Percentiles rank a stretch among this genome's conserved stretches.
Conservation (phyloP, 306 rosid genomes). For the Cicer chorassanicum region DNA sequence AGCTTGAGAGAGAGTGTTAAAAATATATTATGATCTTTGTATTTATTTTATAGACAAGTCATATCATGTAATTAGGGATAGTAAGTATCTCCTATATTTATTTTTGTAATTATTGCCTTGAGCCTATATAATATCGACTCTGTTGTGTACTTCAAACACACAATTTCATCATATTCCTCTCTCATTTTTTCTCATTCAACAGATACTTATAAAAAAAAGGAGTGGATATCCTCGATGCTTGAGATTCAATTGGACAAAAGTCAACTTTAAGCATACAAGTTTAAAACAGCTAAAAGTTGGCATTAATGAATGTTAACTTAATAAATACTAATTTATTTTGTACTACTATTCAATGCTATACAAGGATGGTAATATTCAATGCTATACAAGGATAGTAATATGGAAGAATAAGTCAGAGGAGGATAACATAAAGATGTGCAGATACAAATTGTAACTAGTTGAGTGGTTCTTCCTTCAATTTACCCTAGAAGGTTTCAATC, state of each 20-base stretch:
- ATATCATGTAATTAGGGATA: too few relatives aligned
- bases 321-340: neutral
- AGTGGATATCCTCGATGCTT: neutral
- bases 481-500: neutral
- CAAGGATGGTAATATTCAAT: neutral
- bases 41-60: too few relatives aligned
- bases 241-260: neutral
- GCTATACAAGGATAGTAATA: neutral
- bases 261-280: neutral
- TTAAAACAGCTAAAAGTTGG: neutral
- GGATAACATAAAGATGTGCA: neutral
- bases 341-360: slow-evolving; percentile 1
- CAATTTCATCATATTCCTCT: too few relatives aligned
- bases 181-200: too few relatives aligned
- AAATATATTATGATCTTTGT: too few relatives aligned
- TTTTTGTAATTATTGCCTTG: too few relatives aligned
- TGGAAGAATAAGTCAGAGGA: neutral
- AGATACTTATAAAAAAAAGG: slow-evolving; percentile 2
- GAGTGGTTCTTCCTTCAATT: neutral
- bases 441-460: neutral
- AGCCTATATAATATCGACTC: too few relatives aligned
- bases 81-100: too few relatives aligned
- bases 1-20: too few relatives aligned
- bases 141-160: too few relatives aligned
- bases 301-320: neutral